These are phyloP conservation scores for Aspergillus conjunctus DNA, from an alignment of 495 filamentous ascomycete genomes.

Conservation along the genomic window DNA sequence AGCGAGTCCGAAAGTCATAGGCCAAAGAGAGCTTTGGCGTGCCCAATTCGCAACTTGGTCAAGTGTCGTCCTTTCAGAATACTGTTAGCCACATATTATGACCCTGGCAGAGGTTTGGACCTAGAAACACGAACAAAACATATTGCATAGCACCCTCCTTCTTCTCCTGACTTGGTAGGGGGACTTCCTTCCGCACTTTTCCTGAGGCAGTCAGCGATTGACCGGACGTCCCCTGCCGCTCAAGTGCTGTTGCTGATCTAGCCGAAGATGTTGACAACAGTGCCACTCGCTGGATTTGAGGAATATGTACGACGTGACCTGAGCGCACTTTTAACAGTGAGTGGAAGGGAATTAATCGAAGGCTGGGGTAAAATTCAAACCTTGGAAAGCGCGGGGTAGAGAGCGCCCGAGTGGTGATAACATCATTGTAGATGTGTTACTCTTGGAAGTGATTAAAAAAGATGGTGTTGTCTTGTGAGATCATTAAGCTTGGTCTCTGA, in stretches of 20 bases:
- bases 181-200: slow-evolving; percentile 72
- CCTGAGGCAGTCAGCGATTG: slow-evolving; percentile 49
- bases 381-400: slow-evolving; percentile 35
- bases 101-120: not conserved
- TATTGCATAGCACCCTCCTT: slow-evolving; percentile 97
- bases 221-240: slow-evolving; percentile 45
- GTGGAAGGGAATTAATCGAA: not conserved
- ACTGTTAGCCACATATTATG: slow-evolving; percentile 15
- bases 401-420: slow-evolving; percentile 35
- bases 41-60: slow-evolving; percentile 95
- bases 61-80: slow-evolving; percentile 70
- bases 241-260: slow-evolving; percentile 47
- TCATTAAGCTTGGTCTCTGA: not conserved
- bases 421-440: slow-evolving; percentile 29
- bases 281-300: slow-evolving; percentile 36
- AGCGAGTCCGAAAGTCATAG: slow-evolving; percentile 96
- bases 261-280: slow-evolving; percentile 45
- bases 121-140: slow-evolving; percentile 70
- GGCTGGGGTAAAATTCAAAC: slow-evolving; percentile 23
- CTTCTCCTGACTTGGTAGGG: slow-evolving; percentile 84
- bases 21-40: slow-evolving; percentile 90
- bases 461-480: not conserved
- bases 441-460: not conserved
- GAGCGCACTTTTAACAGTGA: slow-evolving; percentile 33
- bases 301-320: slow-evolving; percentile 24